Percentiles rank a stretch among this genome's conserved stretches.
Conservation (phyloP, 768 basidiomycete species). For the Phylloporus sp. region DNA sequence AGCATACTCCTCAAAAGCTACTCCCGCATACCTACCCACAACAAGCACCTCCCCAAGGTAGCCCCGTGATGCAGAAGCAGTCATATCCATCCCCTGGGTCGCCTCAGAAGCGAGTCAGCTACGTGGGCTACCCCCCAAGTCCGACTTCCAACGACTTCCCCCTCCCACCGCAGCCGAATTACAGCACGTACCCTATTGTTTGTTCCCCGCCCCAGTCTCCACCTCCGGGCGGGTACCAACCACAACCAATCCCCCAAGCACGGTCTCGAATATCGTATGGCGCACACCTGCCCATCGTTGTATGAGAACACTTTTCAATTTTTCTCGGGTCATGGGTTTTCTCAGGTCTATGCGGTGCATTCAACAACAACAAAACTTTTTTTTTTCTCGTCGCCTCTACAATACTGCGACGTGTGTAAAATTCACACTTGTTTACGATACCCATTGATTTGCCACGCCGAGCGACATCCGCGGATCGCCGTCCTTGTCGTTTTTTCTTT, state of each 20-base stretch:
- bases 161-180: constrained; percentile 18
- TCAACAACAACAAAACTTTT: not conserved
- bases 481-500: not conserved
- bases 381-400: not conserved
- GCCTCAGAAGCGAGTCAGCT: constrained; percentile 1
- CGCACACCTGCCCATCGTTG: not conserved
- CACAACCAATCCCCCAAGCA: not conserved
- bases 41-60: not conserved
- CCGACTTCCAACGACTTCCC: not conserved
- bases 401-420: not conserved
- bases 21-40: not conserved
- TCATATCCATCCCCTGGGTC: not conserved
- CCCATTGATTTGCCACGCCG: not conserved
- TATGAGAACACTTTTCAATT: constrained; percentile 2
- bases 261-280: not conserved
- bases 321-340: not conserved
- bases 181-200: constrained; percentile 9
- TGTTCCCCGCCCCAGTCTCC: constrained; percentile 9
- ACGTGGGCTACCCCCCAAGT: constrained; percentile 6
- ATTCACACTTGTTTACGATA: not conserved
- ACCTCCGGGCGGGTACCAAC: constrained; percentile 10
- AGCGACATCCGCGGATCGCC: no score
- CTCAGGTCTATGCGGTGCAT: not conserved
- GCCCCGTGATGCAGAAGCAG: not conserved
- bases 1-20: no score